These are phyloP conservation scores for Podaxis sp. DNA, from an alignment of 768 basidiomycete genomes.

Conservation along the genomic window DNA sequence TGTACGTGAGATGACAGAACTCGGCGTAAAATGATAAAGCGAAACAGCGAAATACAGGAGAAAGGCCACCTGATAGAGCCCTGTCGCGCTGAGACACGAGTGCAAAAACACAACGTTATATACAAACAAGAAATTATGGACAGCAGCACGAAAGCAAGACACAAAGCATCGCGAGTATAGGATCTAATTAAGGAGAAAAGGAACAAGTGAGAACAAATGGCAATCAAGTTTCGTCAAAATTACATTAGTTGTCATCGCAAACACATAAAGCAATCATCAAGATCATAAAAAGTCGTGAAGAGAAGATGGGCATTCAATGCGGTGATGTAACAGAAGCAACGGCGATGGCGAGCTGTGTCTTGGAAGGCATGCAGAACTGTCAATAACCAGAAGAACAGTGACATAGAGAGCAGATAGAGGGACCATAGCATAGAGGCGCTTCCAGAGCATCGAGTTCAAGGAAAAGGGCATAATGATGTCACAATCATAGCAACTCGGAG, in stretches of 20 bases:
- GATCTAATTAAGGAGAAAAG: neutral
- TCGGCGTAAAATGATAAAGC: neutral
- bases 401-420: neutral
- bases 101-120: neutral
- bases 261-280: constrained; percentile 1
- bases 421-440: constrained; percentile 8
- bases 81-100: neutral
- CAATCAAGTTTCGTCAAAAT: neutral
- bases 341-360: neutral
- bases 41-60: neutral
- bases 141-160: constrained; percentile 8
- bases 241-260: neutral
- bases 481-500: neutral
- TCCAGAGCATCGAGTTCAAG: neutral
- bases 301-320: neutral
- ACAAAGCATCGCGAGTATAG: neutral
- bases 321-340: neutral
- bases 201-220: neutral
- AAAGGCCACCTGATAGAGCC: neutral
- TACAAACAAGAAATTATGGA: constrained; percentile 3
- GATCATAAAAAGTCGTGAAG: constrained; percentile 7
- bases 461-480: neutral
- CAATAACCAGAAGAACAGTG: neutral
- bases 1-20: neutral
- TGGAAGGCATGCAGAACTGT: neutral